Evolutionary conservation across 257 asterid genomes (phyloP).

Genomic region (Misopates orontium): DNA sequence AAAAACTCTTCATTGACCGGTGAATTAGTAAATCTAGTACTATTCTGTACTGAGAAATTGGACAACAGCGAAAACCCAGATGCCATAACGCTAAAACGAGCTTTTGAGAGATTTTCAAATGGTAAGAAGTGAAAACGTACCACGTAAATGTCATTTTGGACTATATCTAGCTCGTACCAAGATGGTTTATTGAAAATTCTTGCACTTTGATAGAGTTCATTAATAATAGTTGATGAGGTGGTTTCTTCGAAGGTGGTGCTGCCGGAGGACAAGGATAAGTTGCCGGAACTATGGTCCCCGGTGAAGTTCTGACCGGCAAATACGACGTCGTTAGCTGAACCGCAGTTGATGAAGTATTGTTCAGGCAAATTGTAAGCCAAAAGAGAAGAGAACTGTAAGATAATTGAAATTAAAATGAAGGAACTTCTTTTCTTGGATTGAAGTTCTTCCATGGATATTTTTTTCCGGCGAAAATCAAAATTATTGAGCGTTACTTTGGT

Average conservation of each 20-base stretch:
- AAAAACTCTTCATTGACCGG: slow-evolving; percentile 42
- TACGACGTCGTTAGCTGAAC: slow-evolving; percentile 28
- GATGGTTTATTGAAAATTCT: slow-evolving; percentile 41
- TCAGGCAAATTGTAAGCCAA: slow-evolving; percentile 33
- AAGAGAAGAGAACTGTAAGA: background rate
- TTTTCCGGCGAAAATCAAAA: background rate
- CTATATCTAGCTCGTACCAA: slow-evolving; percentile 36
- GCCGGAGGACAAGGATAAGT: slow-evolving; percentile 13
- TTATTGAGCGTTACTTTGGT: background rate
- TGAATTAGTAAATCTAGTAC: slow-evolving; percentile 12
- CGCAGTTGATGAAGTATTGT: slow-evolving; percentile 57
- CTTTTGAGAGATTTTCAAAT: slow-evolving; percentile 27
- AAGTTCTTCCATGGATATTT: slow-evolving; percentile 34
- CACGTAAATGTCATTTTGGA: slow-evolving; percentile 38
- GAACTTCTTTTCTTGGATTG: slow-evolving; percentile 6
- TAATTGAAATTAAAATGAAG: slow-evolving; percentile 2
- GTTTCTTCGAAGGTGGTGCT: background rate
- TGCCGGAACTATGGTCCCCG: slow-evolving; percentile 32
- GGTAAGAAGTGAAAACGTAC: slow-evolving; percentile 59
- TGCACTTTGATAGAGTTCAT: slow-evolving; percentile 39
- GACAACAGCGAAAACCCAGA: slow-evolving; percentile 40
- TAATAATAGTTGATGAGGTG: background rate
- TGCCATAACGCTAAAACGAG: slow-evolving; percentile 41
- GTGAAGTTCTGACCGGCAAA: slow-evolving; percentile 27
- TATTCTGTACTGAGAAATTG: slow-evolving; percentile 26